Evolutionary conservation across 495 filamentous ascomycete genomes (phyloP).

Genomic region (Penicillium crystallinum): DNA sequence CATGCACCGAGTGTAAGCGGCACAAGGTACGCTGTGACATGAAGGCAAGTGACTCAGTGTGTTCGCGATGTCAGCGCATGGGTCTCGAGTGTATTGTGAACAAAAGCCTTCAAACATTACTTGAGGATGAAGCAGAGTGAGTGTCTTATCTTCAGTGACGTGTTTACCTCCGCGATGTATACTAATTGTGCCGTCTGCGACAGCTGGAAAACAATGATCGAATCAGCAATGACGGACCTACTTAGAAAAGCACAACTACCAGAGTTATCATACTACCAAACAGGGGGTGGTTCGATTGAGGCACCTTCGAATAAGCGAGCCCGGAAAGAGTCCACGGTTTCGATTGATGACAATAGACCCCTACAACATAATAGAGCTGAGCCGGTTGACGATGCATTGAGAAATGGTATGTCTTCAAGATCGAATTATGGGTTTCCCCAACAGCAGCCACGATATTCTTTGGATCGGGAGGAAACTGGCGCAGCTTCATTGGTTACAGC

Average conservation of each 20-base stretch:
- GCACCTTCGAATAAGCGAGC: slow-evolving; percentile 31
- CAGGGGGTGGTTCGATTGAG: slow-evolving; percentile 31
- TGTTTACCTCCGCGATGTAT: background rate
- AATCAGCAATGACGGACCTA: slow-evolving; percentile 43
- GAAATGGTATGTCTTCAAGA: slow-evolving; percentile 10
- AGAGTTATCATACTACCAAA: slow-evolving; percentile 44
- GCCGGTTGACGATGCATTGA: slow-evolving; percentile 10
- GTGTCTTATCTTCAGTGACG: slow-evolving; percentile 1
- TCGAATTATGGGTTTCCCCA: slow-evolving; percentile 20
- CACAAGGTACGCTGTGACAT: slow-evolving; percentile 52
- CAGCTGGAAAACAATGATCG: slow-evolving; percentile 45
- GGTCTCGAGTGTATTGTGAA: slow-evolving; percentile 50
- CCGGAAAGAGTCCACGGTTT: slow-evolving; percentile 38
- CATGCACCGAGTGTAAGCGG: slow-evolving; percentile 51
- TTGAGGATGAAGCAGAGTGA: slow-evolving; percentile 48
- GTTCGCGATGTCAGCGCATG: slow-evolving; percentile 47
- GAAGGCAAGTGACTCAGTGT: slow-evolving; percentile 40
- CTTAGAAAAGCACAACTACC: slow-evolving; percentile 42
- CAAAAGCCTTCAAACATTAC: slow-evolving; percentile 51
- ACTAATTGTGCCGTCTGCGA: background rate
- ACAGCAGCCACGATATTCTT: slow-evolving; percentile 35
- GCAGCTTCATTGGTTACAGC: slow-evolving; percentile 46
- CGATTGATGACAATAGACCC: slow-evolving; percentile 29
- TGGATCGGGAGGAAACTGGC: slow-evolving; percentile 40
- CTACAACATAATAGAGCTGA: slow-evolving; percentile 14